A percentile compares a stretch with the other conserved stretches of the same genome.
phyloP scores from a whole-genome alignment of 2,329 filamentous ascomycete genomes.

The Penicillium sp. region DNA sequence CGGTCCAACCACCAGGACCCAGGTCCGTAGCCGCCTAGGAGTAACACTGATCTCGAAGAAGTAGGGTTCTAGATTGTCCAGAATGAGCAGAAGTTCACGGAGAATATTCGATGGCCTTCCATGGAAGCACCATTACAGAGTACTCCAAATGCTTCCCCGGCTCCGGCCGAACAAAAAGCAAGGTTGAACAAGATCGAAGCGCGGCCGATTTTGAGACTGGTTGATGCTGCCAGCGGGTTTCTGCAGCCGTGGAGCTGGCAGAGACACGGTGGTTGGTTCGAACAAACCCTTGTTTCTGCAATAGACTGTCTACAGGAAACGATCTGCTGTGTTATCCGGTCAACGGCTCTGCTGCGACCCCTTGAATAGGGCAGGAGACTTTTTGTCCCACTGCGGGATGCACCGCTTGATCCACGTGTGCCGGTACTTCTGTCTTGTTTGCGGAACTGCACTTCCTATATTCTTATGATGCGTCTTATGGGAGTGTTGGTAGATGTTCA shows the following conservation, averaged over 20 bases:
- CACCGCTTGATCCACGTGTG: slow-evolving; percentile 21
- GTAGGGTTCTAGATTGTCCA: slow-evolving; percentile 9
- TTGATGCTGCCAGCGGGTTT: slow-evolving; percentile 18
- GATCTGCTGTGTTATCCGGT: slow-evolving; percentile 13
- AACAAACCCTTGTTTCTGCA: slow-evolving; percentile 5
- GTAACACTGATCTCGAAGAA: slow-evolving; percentile 8
- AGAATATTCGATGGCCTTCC: slow-evolving; percentile 20
- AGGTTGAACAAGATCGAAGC: slow-evolving; percentile 17
- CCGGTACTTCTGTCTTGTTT: slow-evolving; percentile 10
- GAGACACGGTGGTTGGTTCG: slow-evolving; percentile 17
- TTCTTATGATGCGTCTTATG: slow-evolving; percentile 6
- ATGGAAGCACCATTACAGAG: neutral
- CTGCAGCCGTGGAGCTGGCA: slow-evolving; percentile 11
- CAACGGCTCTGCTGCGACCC: neutral
- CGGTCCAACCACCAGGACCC: slow-evolving; percentile 15
- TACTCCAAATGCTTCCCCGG: neutral
- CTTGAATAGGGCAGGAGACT: slow-evolving; percentile 17
- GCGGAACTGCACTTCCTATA: neutral
- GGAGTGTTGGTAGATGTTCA: neutral
- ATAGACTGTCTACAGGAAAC: slow-evolving; percentile 9
- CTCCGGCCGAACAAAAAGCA: slow-evolving; percentile 6
- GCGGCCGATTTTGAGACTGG: slow-evolving; percentile 14
- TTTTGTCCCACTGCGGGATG: slow-evolving; percentile 6
- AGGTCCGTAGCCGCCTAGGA: slow-evolving; percentile 13
- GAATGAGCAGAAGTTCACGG: neutral